Evolutionary conservation across 2,329 filamentous ascomycete species (phyloP).

Genomic region (Fusarium aywerte): DNA sequence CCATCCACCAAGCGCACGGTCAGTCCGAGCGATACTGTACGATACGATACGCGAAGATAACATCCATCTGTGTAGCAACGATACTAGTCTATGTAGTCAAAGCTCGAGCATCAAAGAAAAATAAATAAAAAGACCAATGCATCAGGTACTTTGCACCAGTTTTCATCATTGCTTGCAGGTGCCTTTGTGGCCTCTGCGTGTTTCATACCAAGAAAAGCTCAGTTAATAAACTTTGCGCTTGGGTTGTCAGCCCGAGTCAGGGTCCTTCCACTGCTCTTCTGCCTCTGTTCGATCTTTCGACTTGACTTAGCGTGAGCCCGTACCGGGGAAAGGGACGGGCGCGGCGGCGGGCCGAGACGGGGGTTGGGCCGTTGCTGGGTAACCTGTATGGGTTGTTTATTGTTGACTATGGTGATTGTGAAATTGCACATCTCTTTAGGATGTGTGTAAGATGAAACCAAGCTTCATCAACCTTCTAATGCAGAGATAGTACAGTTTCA

Average conservation of each 20-base stretch:
- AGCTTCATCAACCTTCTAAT: conserved; percentile 1
- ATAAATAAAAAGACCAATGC: neutral
- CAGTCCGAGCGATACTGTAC: conserved; percentile 5
- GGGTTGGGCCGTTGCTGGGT: conserved; percentile 18
- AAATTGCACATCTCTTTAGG: conserved; percentile 11
- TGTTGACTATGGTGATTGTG: conserved; percentile 13
- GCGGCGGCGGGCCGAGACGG: conserved; percentile 28
- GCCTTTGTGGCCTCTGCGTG: neutral
- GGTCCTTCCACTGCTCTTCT: conserved; percentile 22
- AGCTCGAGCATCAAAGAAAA: conserved; percentile 3
- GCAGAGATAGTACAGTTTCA: conserved; percentile 8
- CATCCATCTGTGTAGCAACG: neutral
- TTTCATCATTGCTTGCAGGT: neutral
- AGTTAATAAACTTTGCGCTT: conserved; percentile 15
- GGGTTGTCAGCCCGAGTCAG: conserved; percentile 1
- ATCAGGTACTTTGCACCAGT: conserved; percentile 2
- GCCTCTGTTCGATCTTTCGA: conserved; percentile 12
- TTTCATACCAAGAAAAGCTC: neutral
- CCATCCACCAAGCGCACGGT: conserved; percentile 1
- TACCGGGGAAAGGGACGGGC: conserved; percentile 18
- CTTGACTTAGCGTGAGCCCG: conserved; percentile 21
- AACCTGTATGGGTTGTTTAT: conserved; percentile 18
- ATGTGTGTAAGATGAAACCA: conserved; percentile 4
- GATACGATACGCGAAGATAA: conserved; percentile 3
- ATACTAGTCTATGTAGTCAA: neutral